Evolutionary conservation across 495 filamentous ascomycete species (phyloP), one percentile per base, ranked within the genome.

Genomic region (Xylaria nigripes): DNA sequence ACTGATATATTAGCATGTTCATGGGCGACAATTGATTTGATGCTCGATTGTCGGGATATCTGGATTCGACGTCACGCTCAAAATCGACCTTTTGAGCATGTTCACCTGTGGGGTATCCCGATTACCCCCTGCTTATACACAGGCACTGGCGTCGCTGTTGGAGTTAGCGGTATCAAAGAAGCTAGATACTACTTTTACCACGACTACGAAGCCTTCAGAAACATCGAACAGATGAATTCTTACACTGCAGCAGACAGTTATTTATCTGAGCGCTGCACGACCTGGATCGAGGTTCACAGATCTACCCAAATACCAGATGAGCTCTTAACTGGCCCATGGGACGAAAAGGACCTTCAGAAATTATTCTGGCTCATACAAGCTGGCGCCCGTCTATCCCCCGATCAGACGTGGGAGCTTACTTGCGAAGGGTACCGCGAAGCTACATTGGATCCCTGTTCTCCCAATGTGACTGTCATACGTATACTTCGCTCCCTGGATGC

Each of bases 311-410:
- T 74, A 16, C 72, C 72, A 0, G 54, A 70, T 32, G 51, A 51
- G 5, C 51, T 76, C 1, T 22, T 76, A 2, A 46, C 19, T 2
- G 61, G 64, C 8, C 65, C 70, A 1, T 60, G 50, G 23, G 45
- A 56, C 21, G 63, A 63, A 45, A 54, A 65, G 1, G 54, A 47
- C 1, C 52, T 63, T 5, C 63, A 64, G 55, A 63, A 69, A 44
- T 49, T 69, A 0, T 73, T 66, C 56, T 76, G 73, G 73, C 38
- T 72, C 13, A 34, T 67, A 13, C 70, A 62, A 25, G 63, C 50
- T 8, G 67, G 72, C 0, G 67, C 66, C 19, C 43, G 16, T 0
- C 18, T 69, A 19, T 23, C 49, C 8, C 18, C 19, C 0, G 40
- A 45, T 18, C 63, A 69, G 15, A 68, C 57, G 1, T 73, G 72